A percentile compares a stretch with the other conserved stretches of the same genome.
Conservation (phyloP, 2,329 filamentous ascomycete genomes). For the Pleomassaria siparia region DNA sequence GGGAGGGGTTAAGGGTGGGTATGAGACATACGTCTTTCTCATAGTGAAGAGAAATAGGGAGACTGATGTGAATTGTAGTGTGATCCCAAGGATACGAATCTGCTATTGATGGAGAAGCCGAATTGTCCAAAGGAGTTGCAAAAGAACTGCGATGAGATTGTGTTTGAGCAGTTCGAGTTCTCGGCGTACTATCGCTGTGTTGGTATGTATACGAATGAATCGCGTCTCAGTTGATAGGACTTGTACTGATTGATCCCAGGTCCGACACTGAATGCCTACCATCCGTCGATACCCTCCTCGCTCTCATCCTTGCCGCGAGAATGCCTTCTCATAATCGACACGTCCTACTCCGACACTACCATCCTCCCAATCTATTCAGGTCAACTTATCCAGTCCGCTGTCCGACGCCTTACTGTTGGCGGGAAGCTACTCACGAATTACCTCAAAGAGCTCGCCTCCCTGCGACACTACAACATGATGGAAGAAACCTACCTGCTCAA, state of each 20-base stretch:
- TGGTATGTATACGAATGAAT: slow-evolving; percentile 52
- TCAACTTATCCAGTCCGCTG: slow-evolving; percentile 74
- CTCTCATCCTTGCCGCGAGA: slow-evolving; percentile 64
- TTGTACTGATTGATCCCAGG: slow-evolving; percentile 49
- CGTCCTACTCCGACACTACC: slow-evolving; percentile 90
- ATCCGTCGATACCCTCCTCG: slow-evolving; percentile 51
- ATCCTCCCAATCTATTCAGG: slow-evolving; percentile 84
- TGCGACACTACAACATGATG: slow-evolving; percentile 92
- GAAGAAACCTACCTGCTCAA: slow-evolving; percentile 93
- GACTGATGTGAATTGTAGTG: slow-evolving; percentile 48
- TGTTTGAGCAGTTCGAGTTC: slow-evolving; percentile 97
- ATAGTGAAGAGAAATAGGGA: not conserved
- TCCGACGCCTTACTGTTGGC: slow-evolving; percentile 84
- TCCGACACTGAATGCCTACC: slow-evolving; percentile 77
- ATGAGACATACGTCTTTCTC: slow-evolving; percentile 18
- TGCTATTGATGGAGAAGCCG: slow-evolving; percentile 83
- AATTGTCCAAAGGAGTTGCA: slow-evolving; percentile 81
- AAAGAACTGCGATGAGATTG: slow-evolving; percentile 89
- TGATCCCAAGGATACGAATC: slow-evolving; percentile 77
- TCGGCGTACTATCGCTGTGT: slow-evolving; percentile 77
- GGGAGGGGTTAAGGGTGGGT: slow-evolving; percentile 59
- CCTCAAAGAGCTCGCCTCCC: slow-evolving; percentile 82
- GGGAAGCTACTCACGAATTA: slow-evolving; percentile 94
- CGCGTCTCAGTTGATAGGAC: not conserved
- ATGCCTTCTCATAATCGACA: slow-evolving; percentile 84